These are phyloP conservation scores for Spencermartinsiella europaea DNA, from an alignment of 805 yeast genomes.

Conservation along the genomic window DNA sequence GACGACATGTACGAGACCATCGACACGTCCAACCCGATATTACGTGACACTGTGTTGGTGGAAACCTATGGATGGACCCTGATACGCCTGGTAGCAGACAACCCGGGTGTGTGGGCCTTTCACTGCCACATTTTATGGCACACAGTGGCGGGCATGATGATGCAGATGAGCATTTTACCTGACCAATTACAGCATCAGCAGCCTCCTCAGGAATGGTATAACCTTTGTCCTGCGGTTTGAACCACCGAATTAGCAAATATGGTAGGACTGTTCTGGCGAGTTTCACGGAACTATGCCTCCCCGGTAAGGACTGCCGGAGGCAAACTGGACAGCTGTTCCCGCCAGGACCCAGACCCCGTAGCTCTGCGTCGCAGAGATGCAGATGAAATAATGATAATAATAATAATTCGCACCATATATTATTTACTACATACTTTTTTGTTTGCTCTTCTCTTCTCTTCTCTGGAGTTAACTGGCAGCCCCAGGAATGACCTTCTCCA, in stretches of 20 bases:
- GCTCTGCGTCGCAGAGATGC: too few relatives aligned
- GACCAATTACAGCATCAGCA: constrained; percentile 14
- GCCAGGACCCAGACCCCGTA: too few relatives aligned
- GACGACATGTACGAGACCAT: constrained; percentile 44
- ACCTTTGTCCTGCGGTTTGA: constrained; percentile 7
- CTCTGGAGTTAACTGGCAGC: too few relatives aligned
- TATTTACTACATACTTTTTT: too few relatives aligned
- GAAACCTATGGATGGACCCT: constrained; percentile 43
- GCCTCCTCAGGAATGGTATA: constrained; percentile 23
- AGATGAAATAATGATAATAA: too few relatives aligned
- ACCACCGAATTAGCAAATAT: too few relatives aligned
- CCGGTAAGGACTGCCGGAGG: too few relatives aligned
- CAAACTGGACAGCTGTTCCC: too few relatives aligned
- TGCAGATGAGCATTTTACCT: constrained; percentile 28
- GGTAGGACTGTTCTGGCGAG: too few relatives aligned
- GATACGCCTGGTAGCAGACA: constrained; percentile 70
- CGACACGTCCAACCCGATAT: constrained; percentile 42
- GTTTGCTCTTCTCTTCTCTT: too few relatives aligned
- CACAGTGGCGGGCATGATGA: constrained; percentile 70
- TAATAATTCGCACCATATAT: too few relatives aligned
- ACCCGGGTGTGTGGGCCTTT: constrained; percentile 94
- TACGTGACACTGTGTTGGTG: constrained; percentile 38
- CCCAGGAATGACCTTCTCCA: constrained; percentile 14
- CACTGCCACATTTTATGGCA: constrained; percentile 98
- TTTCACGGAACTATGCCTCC: too few relatives aligned